Base-by-base conservation (phyloP, 306 rosid species). In the Oxytropis ochrocephala region DNA sequence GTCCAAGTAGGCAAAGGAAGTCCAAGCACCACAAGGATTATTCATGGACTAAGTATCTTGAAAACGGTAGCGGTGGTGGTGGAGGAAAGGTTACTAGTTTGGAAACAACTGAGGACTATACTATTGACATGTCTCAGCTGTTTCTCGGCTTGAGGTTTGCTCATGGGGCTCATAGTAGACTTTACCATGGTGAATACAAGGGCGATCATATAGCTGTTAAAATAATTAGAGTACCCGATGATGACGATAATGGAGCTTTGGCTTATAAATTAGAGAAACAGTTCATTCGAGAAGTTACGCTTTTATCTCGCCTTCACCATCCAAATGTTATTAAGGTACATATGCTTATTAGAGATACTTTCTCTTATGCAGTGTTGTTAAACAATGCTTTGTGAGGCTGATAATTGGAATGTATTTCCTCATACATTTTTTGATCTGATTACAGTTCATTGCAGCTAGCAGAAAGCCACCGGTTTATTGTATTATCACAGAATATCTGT, bases 151-250 rank as follows among this genome's bases (percentile, higher is more conserved):
- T 78, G n/a, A 91, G 74, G 78, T 95, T 95, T 69, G 99, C 99
- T 64, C 99, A 95, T 75, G 99, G 99, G 5, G 95, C 97, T 18
- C 95, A 91, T 77, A 95, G 99, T 80, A 70, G 96, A 48, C 95
- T 95, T 27, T 95, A 95, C 77, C 97, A 85, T 68, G 99, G 99
- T 71, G 80, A 80, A 67, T 95, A 95, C 80, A 85, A 83, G 3
- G 91, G 85, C 3, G 81, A 85, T 58, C 43, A 86, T 66, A 96
- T 95, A 44, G 99, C 99, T 8, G 90, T 95, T 53, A 95, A 95
- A 77, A 78, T 91, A n/a, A 89, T 91, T 46, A 69, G 81, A 64
- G 85, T 56, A 24, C 97, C 96, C 0, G 99, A 95, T 33, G 97
- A 86, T 13, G 97, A 91, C 11, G 97, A 87, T 49, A 74, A 49